A percentile compares a stretch with the other conserved stretches of the same genome.
phyloP scores from a whole-genome alignment of 495 filamentous ascomycete species.

The Tuber calosporum region DNA sequence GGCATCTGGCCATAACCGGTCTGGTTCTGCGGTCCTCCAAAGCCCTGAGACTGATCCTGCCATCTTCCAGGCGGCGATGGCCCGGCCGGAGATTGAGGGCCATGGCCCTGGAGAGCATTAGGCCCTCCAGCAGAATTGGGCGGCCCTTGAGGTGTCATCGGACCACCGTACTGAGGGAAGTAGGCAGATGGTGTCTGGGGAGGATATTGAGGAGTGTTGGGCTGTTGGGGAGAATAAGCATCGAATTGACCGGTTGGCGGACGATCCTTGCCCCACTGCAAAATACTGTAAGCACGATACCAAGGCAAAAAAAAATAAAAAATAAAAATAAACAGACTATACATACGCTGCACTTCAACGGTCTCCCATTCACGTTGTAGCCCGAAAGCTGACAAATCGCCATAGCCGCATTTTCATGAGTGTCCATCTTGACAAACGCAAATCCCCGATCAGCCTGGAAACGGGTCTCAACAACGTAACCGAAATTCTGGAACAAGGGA shows the following conservation, averaged over 20 bases:
- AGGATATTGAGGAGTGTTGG: constrained; percentile 60
- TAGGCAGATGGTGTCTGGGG: constrained; percentile 71
- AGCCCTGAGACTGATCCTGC: constrained; percentile 55
- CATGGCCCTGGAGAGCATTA: constrained; percentile 35
- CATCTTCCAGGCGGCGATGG: constrained; percentile 50
- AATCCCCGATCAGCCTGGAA: constrained; percentile 98
- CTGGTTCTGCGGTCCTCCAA: constrained; percentile 54
- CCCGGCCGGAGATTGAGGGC: constrained; percentile 48
- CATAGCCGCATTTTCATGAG: constrained; percentile 95
- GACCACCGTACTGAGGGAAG: constrained; percentile 89
- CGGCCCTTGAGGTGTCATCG: constrained; percentile 65
- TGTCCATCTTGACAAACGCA: constrained; percentile 99
- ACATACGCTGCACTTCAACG: constrained; percentile 96
- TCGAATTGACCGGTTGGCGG: constrained; percentile 77
- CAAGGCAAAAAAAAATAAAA: constrained; percentile 11
- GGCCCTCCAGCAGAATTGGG: constrained; percentile 40
- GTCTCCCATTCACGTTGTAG: constrained; percentile 95
- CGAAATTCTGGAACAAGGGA: constrained; percentile 96
- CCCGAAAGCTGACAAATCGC: constrained; percentile 95
- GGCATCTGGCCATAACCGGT: constrained; percentile 49
- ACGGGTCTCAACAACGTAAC: constrained; percentile 91
- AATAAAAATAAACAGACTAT: no score
- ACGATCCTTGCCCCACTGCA: constrained; percentile 97
- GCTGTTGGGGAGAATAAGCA: constrained; percentile 71
- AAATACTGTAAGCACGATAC: constrained; percentile 37